Conservation (phyloP, 2,329 filamentous ascomycete species). For the Botrytis pseudocinerea region DNA sequence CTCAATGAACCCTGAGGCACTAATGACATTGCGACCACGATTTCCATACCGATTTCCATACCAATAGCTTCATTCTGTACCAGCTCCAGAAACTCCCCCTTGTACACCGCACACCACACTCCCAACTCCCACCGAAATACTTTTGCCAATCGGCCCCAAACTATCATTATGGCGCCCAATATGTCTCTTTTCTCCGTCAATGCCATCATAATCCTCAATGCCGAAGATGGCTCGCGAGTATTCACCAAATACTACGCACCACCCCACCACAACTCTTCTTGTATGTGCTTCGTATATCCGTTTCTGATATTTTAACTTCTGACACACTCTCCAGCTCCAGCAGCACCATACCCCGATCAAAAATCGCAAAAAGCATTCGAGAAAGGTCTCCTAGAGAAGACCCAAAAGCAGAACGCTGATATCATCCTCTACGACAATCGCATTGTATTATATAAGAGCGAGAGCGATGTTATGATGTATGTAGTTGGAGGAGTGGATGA, state of each 20-base stretch:
- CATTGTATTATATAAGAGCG: slow-evolving; percentile 96
- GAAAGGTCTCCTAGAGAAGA: slow-evolving; percentile 94
- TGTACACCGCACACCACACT: neutral
- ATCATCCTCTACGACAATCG: slow-evolving; percentile 97
- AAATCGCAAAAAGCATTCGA: slow-evolving; percentile 97
- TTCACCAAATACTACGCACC: slow-evolving; percentile 90
- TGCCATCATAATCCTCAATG: slow-evolving; percentile 75
- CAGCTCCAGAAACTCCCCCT: neutral
- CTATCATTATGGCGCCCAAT: slow-evolving; percentile 64
- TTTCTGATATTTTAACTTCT: slow-evolving; percentile 49
- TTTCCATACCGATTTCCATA: slow-evolving; percentile 24
- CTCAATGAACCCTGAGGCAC: neutral
- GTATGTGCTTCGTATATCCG: slow-evolving; percentile 40
- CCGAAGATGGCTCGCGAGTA: slow-evolving; percentile 87
- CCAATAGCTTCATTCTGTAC: slow-evolving; percentile 18
- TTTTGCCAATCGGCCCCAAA: slow-evolving; percentile 13
- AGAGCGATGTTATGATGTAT: slow-evolving; percentile 96
- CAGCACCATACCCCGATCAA: slow-evolving; percentile 77
- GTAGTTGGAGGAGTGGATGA: slow-evolving; percentile 89
- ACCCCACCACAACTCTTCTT: slow-evolving; percentile 54
- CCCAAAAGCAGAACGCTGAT: slow-evolving; percentile 90
- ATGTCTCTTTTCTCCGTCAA: slow-evolving; percentile 76
- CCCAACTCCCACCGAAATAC: neutral
- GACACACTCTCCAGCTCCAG: slow-evolving; percentile 41
- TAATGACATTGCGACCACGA: slow-evolving; percentile 20